phyloP scores from a whole-genome alignment of 1,284 basidiomycete species.

The Microbotryum lychnidis-dioicae region DNA sequence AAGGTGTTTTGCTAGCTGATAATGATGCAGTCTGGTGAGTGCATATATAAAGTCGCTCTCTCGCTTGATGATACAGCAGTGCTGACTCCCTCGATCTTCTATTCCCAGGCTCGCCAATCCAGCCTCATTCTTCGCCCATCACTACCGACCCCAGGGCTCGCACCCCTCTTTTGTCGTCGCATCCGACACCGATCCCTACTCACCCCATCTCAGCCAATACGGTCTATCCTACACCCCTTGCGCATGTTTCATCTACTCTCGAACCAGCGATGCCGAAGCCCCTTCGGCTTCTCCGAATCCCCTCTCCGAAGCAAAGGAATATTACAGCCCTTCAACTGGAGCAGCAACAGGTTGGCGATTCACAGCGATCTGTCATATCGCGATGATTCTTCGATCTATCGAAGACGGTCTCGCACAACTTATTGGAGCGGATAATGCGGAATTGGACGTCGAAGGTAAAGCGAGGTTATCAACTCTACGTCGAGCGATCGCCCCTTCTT shows the following conservation, averaged over 20 bases:
- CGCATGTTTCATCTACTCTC: conserved; percentile 32
- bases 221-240: conserved; percentile 23
- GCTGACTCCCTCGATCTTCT: not conserved
- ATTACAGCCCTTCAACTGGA: conserved; percentile 18
- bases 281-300: conserved; percentile 2
- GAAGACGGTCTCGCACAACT: conserved; percentile 7
- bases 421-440: not conserved
- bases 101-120: conserved; percentile 27
- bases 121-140: conserved; percentile 20
- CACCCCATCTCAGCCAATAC: conserved; percentile 16
- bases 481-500: conserved; percentile 13
- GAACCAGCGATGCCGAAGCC: conserved; percentile 19
- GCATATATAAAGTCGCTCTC: not conserved
- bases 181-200: conserved; percentile 23
- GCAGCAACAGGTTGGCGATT: conserved; percentile 26
- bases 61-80: not conserved
- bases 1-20: conserved; percentile 28
- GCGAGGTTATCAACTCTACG: not conserved
- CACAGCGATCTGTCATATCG: conserved; percentile 29
- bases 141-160: conserved; percentile 17
- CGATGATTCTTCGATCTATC: conserved; percentile 21
- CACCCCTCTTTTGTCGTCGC: conserved; percentile 28
- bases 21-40: conserved; percentile 33
- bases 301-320: conserved; percentile 4
- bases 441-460: not conserved